These are phyloP conservation scores for Solanum chilense DNA, from an alignment of 257 asterid genomes.

Conservation along the genomic window DNA sequence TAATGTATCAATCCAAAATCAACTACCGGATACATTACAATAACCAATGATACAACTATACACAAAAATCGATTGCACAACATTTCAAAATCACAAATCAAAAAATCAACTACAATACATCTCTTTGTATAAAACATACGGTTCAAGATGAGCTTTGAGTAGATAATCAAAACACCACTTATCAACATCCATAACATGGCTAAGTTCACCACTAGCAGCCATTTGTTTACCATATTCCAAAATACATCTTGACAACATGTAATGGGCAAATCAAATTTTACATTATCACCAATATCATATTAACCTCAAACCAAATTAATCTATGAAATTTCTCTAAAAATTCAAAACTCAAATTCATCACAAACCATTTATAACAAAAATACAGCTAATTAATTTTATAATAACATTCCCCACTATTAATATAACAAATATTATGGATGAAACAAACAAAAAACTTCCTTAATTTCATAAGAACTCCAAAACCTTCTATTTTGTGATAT, in stretches of 20 bases:
- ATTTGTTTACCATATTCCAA: conserved; percentile 77
- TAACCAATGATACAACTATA: no score
- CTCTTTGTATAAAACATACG: conserved; percentile 82
- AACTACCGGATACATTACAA: no score
- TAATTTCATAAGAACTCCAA: no score
- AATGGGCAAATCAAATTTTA: conserved; percentile 94
- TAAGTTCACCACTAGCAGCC: conserved; percentile 65
- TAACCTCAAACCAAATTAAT: conserved; percentile 96
- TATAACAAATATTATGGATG: no score
- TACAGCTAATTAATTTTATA: not conserved
- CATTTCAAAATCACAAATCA: no score
- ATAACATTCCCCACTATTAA: conserved; percentile 43
- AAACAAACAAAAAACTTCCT: no score
- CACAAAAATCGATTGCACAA: no score
- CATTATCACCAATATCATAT: conserved; percentile 96
- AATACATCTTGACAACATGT: conserved; percentile 94
- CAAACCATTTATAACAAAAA: no score
- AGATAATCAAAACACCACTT: conserved; percentile 33
- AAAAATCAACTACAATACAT: no score
- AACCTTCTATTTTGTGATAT: no score
- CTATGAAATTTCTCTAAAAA: conserved; percentile 10
- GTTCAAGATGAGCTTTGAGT: conserved; percentile 88
- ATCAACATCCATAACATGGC: conserved; percentile 49
- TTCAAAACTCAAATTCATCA: not conserved
- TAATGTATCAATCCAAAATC: no score